Evolutionary conservation across 1,139 yeast species (phyloP).

Genomic region (Yamadazyma mexicana): DNA sequence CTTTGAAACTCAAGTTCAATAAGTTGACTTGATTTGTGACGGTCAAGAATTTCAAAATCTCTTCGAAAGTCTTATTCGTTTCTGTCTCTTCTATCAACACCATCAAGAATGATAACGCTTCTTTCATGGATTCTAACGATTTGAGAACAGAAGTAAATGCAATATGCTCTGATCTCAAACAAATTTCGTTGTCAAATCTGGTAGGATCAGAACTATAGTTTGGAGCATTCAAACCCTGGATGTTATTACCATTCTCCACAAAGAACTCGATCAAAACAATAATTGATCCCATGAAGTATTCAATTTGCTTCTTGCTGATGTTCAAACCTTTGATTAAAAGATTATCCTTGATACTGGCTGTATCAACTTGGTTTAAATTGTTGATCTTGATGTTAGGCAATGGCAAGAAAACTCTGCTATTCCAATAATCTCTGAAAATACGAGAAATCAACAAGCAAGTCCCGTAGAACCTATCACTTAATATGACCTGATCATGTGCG

Average conservation of each 20-base stretch:
- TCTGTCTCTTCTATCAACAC: slow-evolving; percentile 77
- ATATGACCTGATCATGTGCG: slow-evolving; percentile 64
- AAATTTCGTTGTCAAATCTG: slow-evolving; percentile 58
- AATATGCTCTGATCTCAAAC: slow-evolving; percentile 88
- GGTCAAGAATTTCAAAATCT: slow-evolving; percentile 69
- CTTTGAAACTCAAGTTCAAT: slow-evolving; percentile 66
- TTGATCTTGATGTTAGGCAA: slow-evolving; percentile 46
- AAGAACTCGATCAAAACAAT: slow-evolving; percentile 61
- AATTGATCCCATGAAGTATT: slow-evolving; percentile 66
- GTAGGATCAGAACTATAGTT: slow-evolving; percentile 48
- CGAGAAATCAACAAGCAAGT: slow-evolving; percentile 80
- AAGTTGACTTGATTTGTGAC: slow-evolving; percentile 67
- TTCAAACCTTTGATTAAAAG: slow-evolving; percentile 45
- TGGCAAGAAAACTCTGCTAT: slow-evolving; percentile 58
- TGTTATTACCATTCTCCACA: slow-evolving; percentile 55
- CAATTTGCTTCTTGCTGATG: slow-evolving; percentile 56
- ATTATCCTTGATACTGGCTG: slow-evolving; percentile 46
- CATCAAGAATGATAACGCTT: slow-evolving; percentile 84
- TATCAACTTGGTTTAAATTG: slow-evolving; percentile 35
- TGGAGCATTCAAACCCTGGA: slow-evolving; percentile 62
- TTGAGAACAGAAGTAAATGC: slow-evolving; percentile 80
- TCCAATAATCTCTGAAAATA: slow-evolving; percentile 79
- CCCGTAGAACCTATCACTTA: slow-evolving; percentile 92
- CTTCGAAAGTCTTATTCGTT: slow-evolving; percentile 48
- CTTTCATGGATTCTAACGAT: slow-evolving; percentile 77